These are phyloP conservation scores for Aspergillus unguis DNA, from an alignment of 2,329 filamentous ascomycete genomes.

Conservation along the genomic window DNA sequence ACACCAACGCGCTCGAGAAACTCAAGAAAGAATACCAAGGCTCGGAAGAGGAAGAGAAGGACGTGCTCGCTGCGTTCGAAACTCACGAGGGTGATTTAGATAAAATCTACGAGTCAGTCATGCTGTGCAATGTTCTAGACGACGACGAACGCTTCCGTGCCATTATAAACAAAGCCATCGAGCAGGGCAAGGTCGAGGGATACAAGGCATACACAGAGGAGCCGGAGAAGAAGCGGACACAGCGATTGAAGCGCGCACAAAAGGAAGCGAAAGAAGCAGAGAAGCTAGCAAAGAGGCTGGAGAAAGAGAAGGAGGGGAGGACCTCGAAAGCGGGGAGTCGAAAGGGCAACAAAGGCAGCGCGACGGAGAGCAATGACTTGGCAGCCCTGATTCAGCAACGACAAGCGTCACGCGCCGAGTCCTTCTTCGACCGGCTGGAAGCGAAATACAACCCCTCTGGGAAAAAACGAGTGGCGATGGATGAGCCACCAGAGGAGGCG, in stretches of 20 bases:
- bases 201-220: conserved; percentile 72
- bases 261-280: conserved; percentile 70
- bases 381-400: conserved; percentile 72
- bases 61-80: conserved; percentile 74
- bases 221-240: conserved; percentile 60
- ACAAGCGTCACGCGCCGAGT: conserved; percentile 59
- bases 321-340: conserved; percentile 25
- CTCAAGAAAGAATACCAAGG: conserved; percentile 78
- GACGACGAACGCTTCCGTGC: conserved; percentile 81
- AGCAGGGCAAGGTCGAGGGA: conserved; percentile 60
- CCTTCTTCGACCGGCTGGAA: conserved; percentile 70
- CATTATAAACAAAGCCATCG: conserved; percentile 80
- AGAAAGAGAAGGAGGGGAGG: conserved; percentile 58
- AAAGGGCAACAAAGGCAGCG: conserved; percentile 19
- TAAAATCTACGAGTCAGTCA: conserved; percentile 73
- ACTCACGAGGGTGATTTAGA: conserved; percentile 71
- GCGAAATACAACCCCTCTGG: conserved; percentile 64
- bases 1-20: conserved; percentile 67
- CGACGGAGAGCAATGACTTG: conserved; percentile 47
- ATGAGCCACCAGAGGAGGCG: conserved; percentile 62
- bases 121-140: conserved; percentile 77
- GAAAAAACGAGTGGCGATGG: conserved; percentile 43
- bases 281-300: conserved; percentile 70
- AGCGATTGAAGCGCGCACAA: conserved; percentile 59
- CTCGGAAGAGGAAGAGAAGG: conserved; percentile 77